Conservation (phyloP, 1,139 yeast species). For the Geotrichum klebahnii region DNA sequence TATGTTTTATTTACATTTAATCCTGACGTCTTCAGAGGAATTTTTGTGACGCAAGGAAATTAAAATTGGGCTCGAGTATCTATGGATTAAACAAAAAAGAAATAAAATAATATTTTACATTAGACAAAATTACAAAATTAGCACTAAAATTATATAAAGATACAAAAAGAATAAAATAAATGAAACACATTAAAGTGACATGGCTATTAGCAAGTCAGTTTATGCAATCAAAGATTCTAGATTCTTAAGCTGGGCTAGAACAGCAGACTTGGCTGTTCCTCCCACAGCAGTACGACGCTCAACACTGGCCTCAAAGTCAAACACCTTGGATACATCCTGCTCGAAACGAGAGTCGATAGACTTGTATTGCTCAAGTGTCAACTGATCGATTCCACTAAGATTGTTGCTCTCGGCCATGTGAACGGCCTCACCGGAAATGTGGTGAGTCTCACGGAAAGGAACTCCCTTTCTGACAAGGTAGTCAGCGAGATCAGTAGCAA, state of each 20-base stretch:
- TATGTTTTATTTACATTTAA: not conserved
- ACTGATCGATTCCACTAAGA: conserved; percentile 73
- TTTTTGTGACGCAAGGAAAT: conserved; percentile 8
- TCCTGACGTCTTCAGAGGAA: not conserved
- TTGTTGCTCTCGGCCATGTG: conserved; percentile 76
- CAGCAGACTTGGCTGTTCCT: conserved; percentile 93
- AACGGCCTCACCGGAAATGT: conserved; percentile 96
- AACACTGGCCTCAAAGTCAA: conserved; percentile 87
- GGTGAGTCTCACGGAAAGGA: conserved; percentile 98
- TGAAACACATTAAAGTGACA: not conserved
- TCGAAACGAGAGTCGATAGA: conserved; percentile 74
- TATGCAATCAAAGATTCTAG: conserved; percentile 30
- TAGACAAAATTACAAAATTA: not conserved
- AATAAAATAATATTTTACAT: not conserved
- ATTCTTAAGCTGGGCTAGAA: conserved; percentile 59
- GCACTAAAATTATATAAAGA: not conserved
- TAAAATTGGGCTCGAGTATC: not conserved
- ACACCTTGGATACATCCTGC: conserved; percentile 74
- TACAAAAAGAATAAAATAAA: not conserved
- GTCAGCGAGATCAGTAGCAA: conserved; percentile 97
- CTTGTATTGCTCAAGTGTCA: conserved; percentile 72
- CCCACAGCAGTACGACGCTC: conserved; percentile 96
- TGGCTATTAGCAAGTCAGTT: not conserved
- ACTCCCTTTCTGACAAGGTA: conserved; percentile 96
- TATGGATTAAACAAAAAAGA: not conserved